phyloP scores from a whole-genome alignment of 257 asterid genomes.

The Avicennia marina region DNA sequence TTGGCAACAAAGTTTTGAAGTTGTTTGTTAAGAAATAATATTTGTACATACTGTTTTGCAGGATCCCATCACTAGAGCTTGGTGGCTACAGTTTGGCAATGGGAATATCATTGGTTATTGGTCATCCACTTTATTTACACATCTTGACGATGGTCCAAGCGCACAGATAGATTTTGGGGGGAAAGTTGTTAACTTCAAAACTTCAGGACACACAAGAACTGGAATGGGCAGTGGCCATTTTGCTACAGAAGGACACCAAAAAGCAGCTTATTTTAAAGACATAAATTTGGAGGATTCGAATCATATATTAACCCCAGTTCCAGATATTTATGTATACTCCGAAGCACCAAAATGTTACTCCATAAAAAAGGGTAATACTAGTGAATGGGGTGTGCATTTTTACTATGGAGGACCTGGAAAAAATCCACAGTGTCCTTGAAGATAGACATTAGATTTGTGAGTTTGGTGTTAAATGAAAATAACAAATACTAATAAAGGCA shows the following conservation, averaged over 20 bases:
- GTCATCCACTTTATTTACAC: conserved; percentile 54
- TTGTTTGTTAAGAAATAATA: too few relatives aligned
- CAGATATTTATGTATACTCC: conserved; percentile 41
- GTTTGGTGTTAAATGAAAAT: too few relatives aligned
- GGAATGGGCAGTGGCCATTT: conserved; percentile 69
- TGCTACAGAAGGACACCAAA: conserved; percentile 52
- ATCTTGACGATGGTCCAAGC: conserved; percentile 42
- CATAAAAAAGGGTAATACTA: conserved; percentile 38
- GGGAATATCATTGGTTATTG: conserved; percentile 52
- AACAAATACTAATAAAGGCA: too few relatives aligned
- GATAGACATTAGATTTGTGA: too few relatives aligned
- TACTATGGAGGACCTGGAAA: conserved; percentile 64
- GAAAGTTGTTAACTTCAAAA: conserved; percentile 40
- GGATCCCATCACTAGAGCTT: conserved; percentile 64
- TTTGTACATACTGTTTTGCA: too few relatives aligned
- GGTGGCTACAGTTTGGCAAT: conserved; percentile 66
- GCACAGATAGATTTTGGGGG: conserved; percentile 60
- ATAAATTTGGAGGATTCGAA: conserved; percentile 52
- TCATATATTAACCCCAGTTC: conserved; percentile 37
- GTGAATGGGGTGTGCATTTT: conserved; percentile 58
- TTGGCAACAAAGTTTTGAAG: too few relatives aligned
- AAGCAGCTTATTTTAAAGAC: conserved; percentile 50
- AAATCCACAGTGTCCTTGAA: conserved; percentile 48
- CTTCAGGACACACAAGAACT: conserved; percentile 43
- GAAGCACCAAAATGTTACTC: conserved; percentile 47